Base-by-base conservation (phyloP, 805 yeast genomes). In the Wickerhamiella kazuoi region DNA sequence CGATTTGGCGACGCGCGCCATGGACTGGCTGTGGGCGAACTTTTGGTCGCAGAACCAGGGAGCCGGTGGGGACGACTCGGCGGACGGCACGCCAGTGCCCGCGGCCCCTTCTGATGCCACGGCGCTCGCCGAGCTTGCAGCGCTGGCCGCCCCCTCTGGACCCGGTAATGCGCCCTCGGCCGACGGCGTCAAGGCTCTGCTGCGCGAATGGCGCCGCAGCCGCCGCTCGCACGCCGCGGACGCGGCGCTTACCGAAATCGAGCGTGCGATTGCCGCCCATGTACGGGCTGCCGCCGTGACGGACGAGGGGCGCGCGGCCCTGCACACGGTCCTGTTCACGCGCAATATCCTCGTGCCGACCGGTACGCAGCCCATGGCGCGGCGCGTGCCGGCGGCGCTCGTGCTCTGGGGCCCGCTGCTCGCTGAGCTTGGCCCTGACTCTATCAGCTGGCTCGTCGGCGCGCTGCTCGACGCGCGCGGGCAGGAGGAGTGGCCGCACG, bases 21-120 rank as follows among this genome's bases (percentile, higher is more conserved):
- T 87, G 36, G 61, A 58, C 4, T 90, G 97, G 96, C 59, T 87
- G 2, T 67, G 67, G 55, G 67, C 62, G 2, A 65, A 77, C 49
- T 87, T 76, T 58, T 87, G 98, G 98, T 40, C 39, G 2, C 46
- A 30, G 2, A 44, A 44, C 19, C 39, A 43, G 15, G 52, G 50
- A 21, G 19, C 19, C 58, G 49, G 19, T 48, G 45, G 1, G 50
- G 40, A 2, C 49, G 46, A 18, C 53, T 43, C n/a, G 50, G 48
- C 7, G 46, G 40, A 31, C 50, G 44, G 24, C 28, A 15, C 30
- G 24, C 19, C 8, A 3, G 32, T 20, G 20, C 31, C 21, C 28
- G 30, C 26, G 9, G 21, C n/a, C n/a, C n/a, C n/a, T n/a, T n/a
- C n/a, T n/a, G 30, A 13, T 24, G 15, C 49, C 50, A 35, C 11